Base-by-base conservation (phyloP, 805 yeast species). In the Blastobotrys peoriensis region DNA sequence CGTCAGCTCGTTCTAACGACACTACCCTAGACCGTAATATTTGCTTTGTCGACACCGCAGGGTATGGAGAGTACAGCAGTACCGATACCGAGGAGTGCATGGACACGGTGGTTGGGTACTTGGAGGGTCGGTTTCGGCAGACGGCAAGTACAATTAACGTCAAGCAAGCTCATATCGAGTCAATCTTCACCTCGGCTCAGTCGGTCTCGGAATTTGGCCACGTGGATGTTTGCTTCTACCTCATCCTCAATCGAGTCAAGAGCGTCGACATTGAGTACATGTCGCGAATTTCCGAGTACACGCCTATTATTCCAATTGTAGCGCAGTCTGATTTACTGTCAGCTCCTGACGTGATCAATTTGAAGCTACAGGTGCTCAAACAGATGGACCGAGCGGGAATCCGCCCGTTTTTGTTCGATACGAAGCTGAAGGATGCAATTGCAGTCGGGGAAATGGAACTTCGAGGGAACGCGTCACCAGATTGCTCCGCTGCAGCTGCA, bases 151-250 rank as follows among this genome's bases (percentile, higher is more conserved):
- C 47, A 34, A 34, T 57, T 20, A 57, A 57, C 33, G 41, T 44
- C 15, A n/a, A 46, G 13, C 54, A 55, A 25, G 47, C 38, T 35
- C 8, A 25, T 13, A 28, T 46, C 9, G 39, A 44, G 20, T 45
- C 39, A 33, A 36, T 55, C 19, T 39, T 52, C 36, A 45, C 58
- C 5, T 46, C 58, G 3, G 46, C 57, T 5, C 43, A 56, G 10
- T 49, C 55, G 2, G 28, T 51, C 34, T 13, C 52, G 3, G 57
- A 50, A 23, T 51, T 55, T 34, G 20, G 51, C 13, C 55, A 53
- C 33, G 57, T 47, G 8, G 59, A 55, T 36, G 58, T 49, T 2
- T 55, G 59, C 36, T 47, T 55, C 16, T 55, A 55, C 36, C 21
- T 55, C 18, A 37, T 55, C 5, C 22, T 37, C 19, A 48, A 41